Evolutionary conservation across 2,329 filamentous ascomycete genomes (phyloP).

Genomic region (Aspergillus jensenii): DNA sequence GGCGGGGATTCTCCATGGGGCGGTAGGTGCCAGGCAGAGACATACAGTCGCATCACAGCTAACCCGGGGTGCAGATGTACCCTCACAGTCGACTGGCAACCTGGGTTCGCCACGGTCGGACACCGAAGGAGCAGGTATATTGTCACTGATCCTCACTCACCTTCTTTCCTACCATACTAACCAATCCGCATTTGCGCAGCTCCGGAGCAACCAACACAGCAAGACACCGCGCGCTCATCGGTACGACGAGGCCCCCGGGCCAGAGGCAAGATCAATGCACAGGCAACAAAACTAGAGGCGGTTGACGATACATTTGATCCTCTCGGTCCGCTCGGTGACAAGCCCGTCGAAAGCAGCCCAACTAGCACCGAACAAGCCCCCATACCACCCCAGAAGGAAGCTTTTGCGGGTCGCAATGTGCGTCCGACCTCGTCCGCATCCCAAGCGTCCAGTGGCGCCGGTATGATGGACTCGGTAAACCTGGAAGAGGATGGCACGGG

Average conservation of each 20-base stretch:
- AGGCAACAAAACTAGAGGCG: conserved; percentile 62
- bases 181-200: conserved; percentile 19
- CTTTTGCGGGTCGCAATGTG: conserved; percentile 37
- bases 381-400: conserved; percentile 61
- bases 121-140: conserved; percentile 33
- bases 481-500: conserved; percentile 70
- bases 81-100: conserved; percentile 41
- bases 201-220: conserved; percentile 32
- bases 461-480: conserved; percentile 65
- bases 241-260: conserved; percentile 51
- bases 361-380: conserved; percentile 54
- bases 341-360: conserved; percentile 32
- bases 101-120: conserved; percentile 26
- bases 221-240: conserved; percentile 48
- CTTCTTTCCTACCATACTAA: conserved; percentile 6
- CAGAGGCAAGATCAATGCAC: conserved; percentile 58
- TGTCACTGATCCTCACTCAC: not conserved
- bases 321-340: conserved; percentile 59
- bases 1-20: conserved; percentile 51
- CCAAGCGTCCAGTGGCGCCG: conserved; percentile 50
- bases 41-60: conserved; percentile 25
- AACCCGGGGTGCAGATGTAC: conserved; percentile 42
- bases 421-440: conserved; percentile 42
- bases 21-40: conserved; percentile 40
- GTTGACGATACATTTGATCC: conserved; percentile 64